Percentiles rank a stretch among this genome's conserved stretches.
These are phyloP conservation scores for Durotheca rogersii DNA, from an alignment of 495 filamentous ascomycete genomes.

Conservation along the genomic window DNA sequence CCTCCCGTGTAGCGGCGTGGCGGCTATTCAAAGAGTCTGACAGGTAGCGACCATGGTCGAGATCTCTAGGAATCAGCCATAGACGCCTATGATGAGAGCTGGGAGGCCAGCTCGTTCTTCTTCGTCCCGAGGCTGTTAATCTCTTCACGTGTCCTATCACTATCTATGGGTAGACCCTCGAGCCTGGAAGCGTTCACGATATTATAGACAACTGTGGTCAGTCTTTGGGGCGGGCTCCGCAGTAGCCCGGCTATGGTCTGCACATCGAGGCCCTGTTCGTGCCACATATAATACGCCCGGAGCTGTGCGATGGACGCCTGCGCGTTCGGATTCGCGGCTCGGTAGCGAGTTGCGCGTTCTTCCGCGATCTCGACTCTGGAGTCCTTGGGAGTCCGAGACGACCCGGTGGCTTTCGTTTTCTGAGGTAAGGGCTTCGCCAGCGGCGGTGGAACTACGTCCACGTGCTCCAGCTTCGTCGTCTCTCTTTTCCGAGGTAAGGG, in stretches of 20 bases:
- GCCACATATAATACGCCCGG: conserved; percentile 64
- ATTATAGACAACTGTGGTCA: conserved; percentile 52
- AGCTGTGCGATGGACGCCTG: conserved; percentile 41
- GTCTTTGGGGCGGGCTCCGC: conserved; percentile 56
- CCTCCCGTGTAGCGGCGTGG: no score
- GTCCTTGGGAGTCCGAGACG: conserved; percentile 25
- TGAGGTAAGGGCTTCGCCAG: background rate
- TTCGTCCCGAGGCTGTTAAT: conserved; percentile 26
- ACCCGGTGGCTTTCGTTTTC: conserved; percentile 11
- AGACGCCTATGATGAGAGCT: no score
- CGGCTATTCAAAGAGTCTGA: no score
- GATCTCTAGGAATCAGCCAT: no score
- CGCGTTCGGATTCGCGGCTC: conserved; percentile 22
- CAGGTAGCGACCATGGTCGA: no score
- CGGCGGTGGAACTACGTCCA: no score
- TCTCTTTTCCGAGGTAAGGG: no score
- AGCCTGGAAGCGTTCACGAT: conserved; percentile 45
- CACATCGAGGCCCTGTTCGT: conserved; percentile 46
- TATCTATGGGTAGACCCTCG: conserved; percentile 45
- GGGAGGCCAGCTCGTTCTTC: no score
- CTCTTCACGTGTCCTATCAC: conserved; percentile 35
- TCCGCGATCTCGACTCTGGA: conserved; percentile 41
- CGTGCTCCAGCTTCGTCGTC: no score
- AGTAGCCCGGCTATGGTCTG: conserved; percentile 50
- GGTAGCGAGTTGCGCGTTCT: conserved; percentile 35